Conservation (phyloP, 1,139 yeast genomes). For the Taphrina flavorubra region DNA sequence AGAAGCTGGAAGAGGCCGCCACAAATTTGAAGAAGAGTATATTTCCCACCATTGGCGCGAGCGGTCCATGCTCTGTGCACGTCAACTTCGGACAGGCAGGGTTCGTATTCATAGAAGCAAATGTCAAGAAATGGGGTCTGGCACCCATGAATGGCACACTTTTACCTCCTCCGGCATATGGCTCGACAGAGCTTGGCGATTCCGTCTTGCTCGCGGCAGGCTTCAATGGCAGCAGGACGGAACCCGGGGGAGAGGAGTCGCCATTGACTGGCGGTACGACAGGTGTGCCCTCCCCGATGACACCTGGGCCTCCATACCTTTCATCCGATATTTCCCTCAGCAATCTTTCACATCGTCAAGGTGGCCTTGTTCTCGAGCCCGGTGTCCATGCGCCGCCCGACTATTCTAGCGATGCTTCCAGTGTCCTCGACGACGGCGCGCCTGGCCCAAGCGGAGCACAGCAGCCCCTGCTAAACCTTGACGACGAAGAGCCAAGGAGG, state of each 20-base stretch:
- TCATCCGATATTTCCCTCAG: slow-evolving; percentile 32
- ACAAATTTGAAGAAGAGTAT: slow-evolving; percentile 70
- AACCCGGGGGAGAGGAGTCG: background rate
- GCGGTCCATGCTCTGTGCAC: slow-evolving; percentile 73
- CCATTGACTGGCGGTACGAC: background rate
- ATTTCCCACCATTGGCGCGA: slow-evolving; percentile 88
- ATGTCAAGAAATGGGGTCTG: slow-evolving; percentile 89
- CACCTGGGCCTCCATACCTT: slow-evolving; percentile 16
- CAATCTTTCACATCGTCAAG: slow-evolving; percentile 29
- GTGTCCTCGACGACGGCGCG: slow-evolving; percentile 22
- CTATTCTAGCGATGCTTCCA: slow-evolving; percentile 26
- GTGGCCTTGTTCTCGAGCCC: background rate
- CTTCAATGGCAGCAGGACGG: slow-evolving; percentile 19
- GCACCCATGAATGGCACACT: slow-evolving; percentile 75
- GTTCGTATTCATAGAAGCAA: slow-evolving; percentile 92
- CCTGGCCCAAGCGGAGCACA: slow-evolving; percentile 29
- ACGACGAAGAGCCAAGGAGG: slow-evolving; percentile 3
- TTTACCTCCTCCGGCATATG: slow-evolving; percentile 79
- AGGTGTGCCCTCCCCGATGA: background rate
- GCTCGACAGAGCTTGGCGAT: slow-evolving; percentile 47
- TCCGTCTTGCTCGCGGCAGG: slow-evolving; percentile 38
- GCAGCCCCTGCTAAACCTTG: slow-evolving; percentile 12
- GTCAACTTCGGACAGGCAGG: slow-evolving; percentile 92
- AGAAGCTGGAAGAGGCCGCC: slow-evolving; percentile 79
- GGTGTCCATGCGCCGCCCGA: slow-evolving; percentile 21